Conservation (phyloP, 1,284 basidiomycete species). For the Macrocystidia cucumis region DNA sequence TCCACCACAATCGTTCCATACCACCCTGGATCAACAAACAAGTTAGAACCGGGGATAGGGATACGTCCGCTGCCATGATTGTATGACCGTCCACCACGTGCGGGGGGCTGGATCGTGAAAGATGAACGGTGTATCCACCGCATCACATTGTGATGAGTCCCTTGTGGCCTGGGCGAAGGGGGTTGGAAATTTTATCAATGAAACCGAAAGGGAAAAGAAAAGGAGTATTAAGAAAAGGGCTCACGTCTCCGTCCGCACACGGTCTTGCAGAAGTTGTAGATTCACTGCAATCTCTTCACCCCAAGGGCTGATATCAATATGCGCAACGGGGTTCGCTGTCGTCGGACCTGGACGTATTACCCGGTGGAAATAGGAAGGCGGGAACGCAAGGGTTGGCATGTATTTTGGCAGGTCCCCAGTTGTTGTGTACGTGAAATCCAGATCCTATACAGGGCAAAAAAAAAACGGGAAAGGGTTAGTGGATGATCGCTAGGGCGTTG, state of each 20-base stretch:
- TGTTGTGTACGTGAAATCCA: conserved; percentile 71
- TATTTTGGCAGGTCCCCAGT: conserved; percentile 72
- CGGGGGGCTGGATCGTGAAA: conserved; percentile 50
- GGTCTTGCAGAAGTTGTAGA: conserved; percentile 68
- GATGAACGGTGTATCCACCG: conserved; percentile 76
- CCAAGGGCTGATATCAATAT: conserved; percentile 70
- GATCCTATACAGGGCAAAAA: conserved; percentile 64
- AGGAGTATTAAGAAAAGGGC: conserved; percentile 16
- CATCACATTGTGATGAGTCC: conserved; percentile 68
- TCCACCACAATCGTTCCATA: conserved; percentile 74
- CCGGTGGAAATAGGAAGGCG: conserved; percentile 79
- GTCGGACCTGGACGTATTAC: conserved; percentile 57
- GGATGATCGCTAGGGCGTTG: not conserved
- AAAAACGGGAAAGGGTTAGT: conserved; percentile 2
- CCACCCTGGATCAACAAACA: conserved; percentile 71
- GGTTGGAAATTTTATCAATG: too few species aligned
- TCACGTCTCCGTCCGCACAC: conserved; percentile 73
- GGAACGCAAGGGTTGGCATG: conserved; percentile 66
- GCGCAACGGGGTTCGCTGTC: conserved; percentile 61
- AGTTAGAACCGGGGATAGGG: conserved; percentile 41
- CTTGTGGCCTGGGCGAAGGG: conserved; percentile 54
- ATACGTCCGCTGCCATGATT: conserved; percentile 22
- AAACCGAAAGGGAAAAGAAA: conserved; percentile 7
- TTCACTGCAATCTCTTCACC: conserved; percentile 65
- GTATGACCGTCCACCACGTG: conserved; percentile 16